Evolutionary conservation across 306 rosid species (phyloP).

Genomic region (Cucumis cinereus): DNA sequence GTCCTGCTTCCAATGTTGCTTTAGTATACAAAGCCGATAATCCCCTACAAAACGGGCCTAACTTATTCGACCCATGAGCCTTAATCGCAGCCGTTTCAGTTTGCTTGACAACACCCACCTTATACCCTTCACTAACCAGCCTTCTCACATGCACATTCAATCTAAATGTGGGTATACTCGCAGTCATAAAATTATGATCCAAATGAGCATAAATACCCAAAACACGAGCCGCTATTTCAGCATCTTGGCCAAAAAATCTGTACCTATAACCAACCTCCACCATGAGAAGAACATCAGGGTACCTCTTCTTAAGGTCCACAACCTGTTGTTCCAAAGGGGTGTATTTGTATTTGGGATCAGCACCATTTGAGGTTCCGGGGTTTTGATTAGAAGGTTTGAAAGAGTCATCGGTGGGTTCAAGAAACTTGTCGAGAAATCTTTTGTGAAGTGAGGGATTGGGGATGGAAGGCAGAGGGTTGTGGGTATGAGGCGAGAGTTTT

Average conservation of each 20-base stretch:
- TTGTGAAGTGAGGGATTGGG: constrained; percentile 48
- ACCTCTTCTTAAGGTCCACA: constrained; percentile 41
- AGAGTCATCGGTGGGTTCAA: constrained; percentile 34
- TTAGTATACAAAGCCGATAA: constrained; percentile 76
- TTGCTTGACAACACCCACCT: constrained; percentile 91
- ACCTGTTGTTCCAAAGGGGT: constrained; percentile 80
- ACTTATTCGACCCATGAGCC: constrained; percentile 59
- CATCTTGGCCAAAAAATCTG: constrained; percentile 71
- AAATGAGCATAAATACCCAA: constrained; percentile 68
- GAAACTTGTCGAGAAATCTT: constrained; percentile 59
- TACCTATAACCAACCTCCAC: constrained; percentile 85
- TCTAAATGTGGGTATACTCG: constrained; percentile 78
- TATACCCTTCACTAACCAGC: constrained; percentile 74
- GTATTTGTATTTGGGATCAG: constrained; percentile 24
- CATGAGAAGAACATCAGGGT: constrained; percentile 90
- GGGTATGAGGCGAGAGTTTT: constrained; percentile 46
- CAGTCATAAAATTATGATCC: constrained; percentile 74
- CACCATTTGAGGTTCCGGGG: constrained; percentile 7
- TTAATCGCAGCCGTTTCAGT: constrained; percentile 90
- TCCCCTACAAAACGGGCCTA: constrained; percentile 74
- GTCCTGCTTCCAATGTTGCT: constrained; percentile 81
- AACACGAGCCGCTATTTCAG: constrained; percentile 62
- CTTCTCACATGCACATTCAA: constrained; percentile 78
- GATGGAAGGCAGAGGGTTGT: constrained; percentile 24
- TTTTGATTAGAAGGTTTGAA: constrained; percentile 8